phyloP scores from a whole-genome alignment of 495 filamentous ascomycete species.

The Collariella sp. region DNA sequence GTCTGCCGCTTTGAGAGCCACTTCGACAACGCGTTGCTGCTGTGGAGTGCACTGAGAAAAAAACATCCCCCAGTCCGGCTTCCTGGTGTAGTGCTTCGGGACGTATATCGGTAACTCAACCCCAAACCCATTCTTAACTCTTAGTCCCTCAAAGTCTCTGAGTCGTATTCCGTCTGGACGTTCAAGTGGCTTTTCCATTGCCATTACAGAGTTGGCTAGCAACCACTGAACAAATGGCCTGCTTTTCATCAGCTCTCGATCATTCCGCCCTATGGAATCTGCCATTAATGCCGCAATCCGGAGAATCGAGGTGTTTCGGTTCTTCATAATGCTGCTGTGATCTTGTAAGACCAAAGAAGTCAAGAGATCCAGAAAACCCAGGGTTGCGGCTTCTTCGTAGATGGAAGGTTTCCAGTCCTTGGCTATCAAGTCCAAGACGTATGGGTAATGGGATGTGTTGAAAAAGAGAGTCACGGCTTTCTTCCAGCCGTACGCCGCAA shows the following conservation, averaged over 20 bases:
- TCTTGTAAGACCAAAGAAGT: slow-evolving; percentile 12
- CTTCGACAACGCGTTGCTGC: slow-evolving; percentile 5
- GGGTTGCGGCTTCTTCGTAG: slow-evolving; percentile 10
- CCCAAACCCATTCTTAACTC: background rate
- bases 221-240: slow-evolving; percentile 20
- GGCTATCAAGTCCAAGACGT: slow-evolving; percentile 3
- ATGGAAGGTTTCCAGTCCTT: slow-evolving; percentile 11
- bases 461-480: slow-evolving; percentile 1
- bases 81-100: slow-evolving; percentile 4
- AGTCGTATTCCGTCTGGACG: slow-evolving; percentile 5
- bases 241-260: slow-evolving; percentile 13
- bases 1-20: slow-evolving; percentile 11
- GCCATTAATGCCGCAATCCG: slow-evolving; percentile 4
- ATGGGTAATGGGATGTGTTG: background rate
- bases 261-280: background rate
- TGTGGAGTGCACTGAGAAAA: background rate
- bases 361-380: slow-evolving; percentile 20
- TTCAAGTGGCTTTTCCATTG: background rate
- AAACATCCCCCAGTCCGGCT: slow-evolving; percentile 16
- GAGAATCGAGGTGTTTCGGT: slow-evolving; percentile 2
- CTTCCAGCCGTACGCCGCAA: slow-evolving; percentile 11
- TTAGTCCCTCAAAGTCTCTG: slow-evolving; percentile 4
- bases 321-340: background rate
- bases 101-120: slow-evolving; percentile 18
- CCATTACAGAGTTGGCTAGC: slow-evolving; percentile 11